A percentile compares a stretch with the other conserved stretches of the same genome.
These are phyloP conservation scores for Botrytis byssoidea DNA, from an alignment of 2,329 filamentous ascomycete genomes.

Conservation along the genomic window DNA sequence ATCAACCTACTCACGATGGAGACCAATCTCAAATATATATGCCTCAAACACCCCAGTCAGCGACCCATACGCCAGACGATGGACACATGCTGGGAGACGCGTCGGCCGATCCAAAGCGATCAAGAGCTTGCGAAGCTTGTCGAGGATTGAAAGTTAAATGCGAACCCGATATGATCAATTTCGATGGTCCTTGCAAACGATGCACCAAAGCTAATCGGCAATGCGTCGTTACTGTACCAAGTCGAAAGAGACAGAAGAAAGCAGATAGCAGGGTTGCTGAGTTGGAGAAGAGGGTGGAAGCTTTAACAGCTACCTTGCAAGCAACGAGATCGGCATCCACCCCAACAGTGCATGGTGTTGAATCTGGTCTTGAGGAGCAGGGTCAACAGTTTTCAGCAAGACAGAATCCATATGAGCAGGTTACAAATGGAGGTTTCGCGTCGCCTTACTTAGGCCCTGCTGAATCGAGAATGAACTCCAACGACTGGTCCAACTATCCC, in stretches of 20 bases:
- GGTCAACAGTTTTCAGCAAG: slow-evolving; percentile 5
- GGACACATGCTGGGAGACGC: slow-evolving; percentile 27
- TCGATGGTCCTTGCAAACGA: slow-evolving; percentile 41
- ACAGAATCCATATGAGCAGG: slow-evolving; percentile 38
- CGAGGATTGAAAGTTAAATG: slow-evolving; percentile 46
- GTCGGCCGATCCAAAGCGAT: slow-evolving; percentile 37
- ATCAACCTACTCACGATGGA: slow-evolving; percentile 22
- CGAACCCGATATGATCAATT: slow-evolving; percentile 40
- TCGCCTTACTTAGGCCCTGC: slow-evolving; percentile 29
- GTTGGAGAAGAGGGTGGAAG: slow-evolving; percentile 45
- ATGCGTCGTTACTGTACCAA: slow-evolving; percentile 44
- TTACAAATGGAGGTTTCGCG: slow-evolving; percentile 37
- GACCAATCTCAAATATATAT: slow-evolving; percentile 24
- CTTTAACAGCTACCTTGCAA: slow-evolving; percentile 42
- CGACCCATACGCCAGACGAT: slow-evolving; percentile 26
- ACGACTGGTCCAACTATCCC: slow-evolving; percentile 34
- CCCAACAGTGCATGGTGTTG: slow-evolving; percentile 15
- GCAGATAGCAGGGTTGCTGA: slow-evolving; percentile 47
- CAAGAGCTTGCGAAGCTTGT: slow-evolving; percentile 45
- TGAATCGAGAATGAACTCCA: slow-evolving; percentile 26
- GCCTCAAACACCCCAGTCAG: slow-evolving; percentile 34
- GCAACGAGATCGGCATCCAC: slow-evolving; percentile 32
- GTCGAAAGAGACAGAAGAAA: slow-evolving; percentile 46
- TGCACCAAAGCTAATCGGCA: slow-evolving; percentile 43
- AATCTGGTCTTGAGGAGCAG: slow-evolving; percentile 22